Evolutionary conservation across 495 filamentous ascomycete genomes (phyloP).

Genomic region (Pyrenula massariospora): DNA sequence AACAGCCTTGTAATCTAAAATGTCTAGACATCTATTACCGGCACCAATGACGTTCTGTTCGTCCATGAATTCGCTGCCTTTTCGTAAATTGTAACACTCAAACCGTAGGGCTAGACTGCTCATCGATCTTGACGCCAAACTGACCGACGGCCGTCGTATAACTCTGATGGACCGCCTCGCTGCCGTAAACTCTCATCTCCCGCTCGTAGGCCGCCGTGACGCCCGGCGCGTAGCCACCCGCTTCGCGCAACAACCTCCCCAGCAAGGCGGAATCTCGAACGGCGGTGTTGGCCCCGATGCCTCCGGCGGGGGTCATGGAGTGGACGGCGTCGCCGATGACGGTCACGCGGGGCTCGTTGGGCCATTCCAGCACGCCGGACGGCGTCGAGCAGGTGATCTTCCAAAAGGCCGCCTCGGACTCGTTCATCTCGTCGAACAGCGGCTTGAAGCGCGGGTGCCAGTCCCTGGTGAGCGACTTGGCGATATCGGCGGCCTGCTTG

Average conservation of each 20-base stretch:
- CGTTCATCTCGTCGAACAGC: constrained; percentile 37
- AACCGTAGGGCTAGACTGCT: neutral
- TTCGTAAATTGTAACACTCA: no score
- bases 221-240: constrained; percentile 3
- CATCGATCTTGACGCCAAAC: neutral
- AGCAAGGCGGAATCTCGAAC: constrained; percentile 26
- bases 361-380: constrained; percentile 14
- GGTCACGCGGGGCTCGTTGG: constrained; percentile 33
- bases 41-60: no score
- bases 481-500: constrained; percentile 33
- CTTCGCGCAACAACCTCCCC: constrained; percentile 14
- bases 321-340: constrained; percentile 51
- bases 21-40: no score
- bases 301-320: constrained; percentile 49
- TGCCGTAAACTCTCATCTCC: neutral
- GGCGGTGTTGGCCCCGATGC: constrained; percentile 48
- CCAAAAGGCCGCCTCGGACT: constrained; percentile 22
- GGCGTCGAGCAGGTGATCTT: constrained; percentile 3
- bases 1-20: no score
- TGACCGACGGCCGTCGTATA: neutral
- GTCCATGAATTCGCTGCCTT: no score
- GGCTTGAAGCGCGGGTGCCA: constrained; percentile 38
- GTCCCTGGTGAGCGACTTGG: constrained; percentile 29
- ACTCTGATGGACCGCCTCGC: neutral
- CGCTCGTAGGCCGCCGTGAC: neutral